phyloP scores from a whole-genome alignment of 2,329 filamentous ascomycete genomes.

The Aureobasidium sp. region DNA sequence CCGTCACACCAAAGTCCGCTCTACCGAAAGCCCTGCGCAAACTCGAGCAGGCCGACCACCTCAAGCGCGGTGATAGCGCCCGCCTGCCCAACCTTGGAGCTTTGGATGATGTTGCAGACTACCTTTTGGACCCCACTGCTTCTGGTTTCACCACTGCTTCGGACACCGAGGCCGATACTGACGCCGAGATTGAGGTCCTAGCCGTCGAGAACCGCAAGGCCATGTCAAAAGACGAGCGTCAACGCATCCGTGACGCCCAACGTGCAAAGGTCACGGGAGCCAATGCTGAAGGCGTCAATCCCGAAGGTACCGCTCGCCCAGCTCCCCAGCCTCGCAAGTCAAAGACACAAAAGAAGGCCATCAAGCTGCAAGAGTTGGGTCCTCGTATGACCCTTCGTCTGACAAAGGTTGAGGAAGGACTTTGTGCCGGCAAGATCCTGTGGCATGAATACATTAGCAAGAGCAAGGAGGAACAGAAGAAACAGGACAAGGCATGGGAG shows the following conservation, averaged over 20 bases:
- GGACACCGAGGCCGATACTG: slow-evolving; percentile 87
- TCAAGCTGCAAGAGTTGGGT: slow-evolving; percentile 87
- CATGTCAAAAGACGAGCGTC: slow-evolving; percentile 47
- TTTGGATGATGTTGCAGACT: slow-evolving; percentile 89
- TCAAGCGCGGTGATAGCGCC: slow-evolving; percentile 49
- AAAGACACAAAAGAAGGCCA: slow-evolving; percentile 71
- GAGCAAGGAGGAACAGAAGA: slow-evolving; percentile 65
- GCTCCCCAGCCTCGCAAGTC: slow-evolving; percentile 32
- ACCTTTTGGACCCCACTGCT: slow-evolving; percentile 72
- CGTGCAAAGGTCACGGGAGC: slow-evolving; percentile 13
- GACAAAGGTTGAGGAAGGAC: slow-evolving; percentile 92
- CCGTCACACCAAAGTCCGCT: slow-evolving; percentile 62
- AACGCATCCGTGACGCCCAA: slow-evolving; percentile 29
- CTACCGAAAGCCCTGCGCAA: slow-evolving; percentile 77
- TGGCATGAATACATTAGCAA: slow-evolving; percentile 97
- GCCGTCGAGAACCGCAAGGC: slow-evolving; percentile 55
- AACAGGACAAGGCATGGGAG: slow-evolving; percentile 78
- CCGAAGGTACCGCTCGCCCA: slow-evolving; percentile 22
- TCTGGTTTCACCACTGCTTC: slow-evolving; percentile 86
- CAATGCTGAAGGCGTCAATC: slow-evolving; percentile 18
- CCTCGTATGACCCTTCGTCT: slow-evolving; percentile 82
- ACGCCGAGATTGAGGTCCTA: slow-evolving; percentile 86
- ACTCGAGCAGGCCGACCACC: slow-evolving; percentile 77
- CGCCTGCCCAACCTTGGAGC: slow-evolving; percentile 79
- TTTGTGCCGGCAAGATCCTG: slow-evolving; percentile 85